Evolutionary conservation across 1,139 yeast genomes (phyloP), one percentile per base, ranked within the genome.

Genomic region (Saccharomycopsis phalli): DNA sequence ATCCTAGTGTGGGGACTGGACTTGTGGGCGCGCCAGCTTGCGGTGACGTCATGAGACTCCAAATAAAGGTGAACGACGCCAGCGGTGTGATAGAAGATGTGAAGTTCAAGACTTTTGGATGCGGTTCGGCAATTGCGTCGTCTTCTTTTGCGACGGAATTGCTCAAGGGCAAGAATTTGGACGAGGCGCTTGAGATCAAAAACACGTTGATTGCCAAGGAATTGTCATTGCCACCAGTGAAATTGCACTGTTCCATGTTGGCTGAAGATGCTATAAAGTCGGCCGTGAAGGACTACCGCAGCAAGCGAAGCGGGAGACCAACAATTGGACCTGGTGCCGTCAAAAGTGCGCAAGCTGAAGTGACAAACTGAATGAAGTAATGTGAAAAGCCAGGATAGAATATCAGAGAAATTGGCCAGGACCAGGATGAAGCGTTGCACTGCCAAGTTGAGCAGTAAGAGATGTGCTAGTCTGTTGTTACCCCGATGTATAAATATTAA

Each of bases 11-110:
- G n/a, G 98, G 98, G 34, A 91, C 98, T 2, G 98, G 98, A 1
- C 72, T 91, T 34, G 98, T 91, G 16, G 91, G 98, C 41, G 98
- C 98, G 0, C 98, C 98, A 43, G 98, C 98, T 1, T 91, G 98
- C 67, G 98, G 98, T 46, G 98, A 91, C 66, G 98, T 91, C 40
- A 91, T 91, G 96, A 81, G 94, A 64, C 72, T 91, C 51, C 98
- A 91, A 61, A 91, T 91, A 55, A 77, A 88, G 57, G 98, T 91
- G 14, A 80, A 80, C 52, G 97, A 87, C 53, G 79, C 74, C 44
- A 78, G 94, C 26, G 98, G 98, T 2, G 70, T 83, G 45, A 91
- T 91, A 54, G 77, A 83, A 59, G 95, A 91, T 60, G 98, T 91
- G 51, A 91, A 87, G 64, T 91, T 91, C 66, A 91, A 91, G 74